A percentile compares a stretch with the other conserved stretches of the same genome.
These are phyloP conservation scores for Nemania abortiva DNA, from an alignment of 2,329 filamentous ascomycete species.

Conservation along the genomic window DNA sequence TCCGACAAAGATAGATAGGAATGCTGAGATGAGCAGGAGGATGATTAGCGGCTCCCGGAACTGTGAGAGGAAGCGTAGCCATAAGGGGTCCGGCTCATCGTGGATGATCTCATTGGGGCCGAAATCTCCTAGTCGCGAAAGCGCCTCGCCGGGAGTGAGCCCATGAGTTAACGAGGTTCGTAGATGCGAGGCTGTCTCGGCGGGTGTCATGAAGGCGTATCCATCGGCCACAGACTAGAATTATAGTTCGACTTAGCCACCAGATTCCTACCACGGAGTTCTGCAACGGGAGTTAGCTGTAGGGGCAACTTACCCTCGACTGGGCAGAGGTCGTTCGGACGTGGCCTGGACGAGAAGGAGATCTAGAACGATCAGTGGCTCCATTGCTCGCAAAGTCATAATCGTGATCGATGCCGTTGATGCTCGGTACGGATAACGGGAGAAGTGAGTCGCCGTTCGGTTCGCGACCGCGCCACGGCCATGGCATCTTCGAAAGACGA, in stretches of 20 bases:
- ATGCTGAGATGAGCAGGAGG: slow-evolving; percentile 88
- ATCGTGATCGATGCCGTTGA: slow-evolving; percentile 49
- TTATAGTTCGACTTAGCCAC: slow-evolving; percentile 15
- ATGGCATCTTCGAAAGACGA: slow-evolving; percentile 52
- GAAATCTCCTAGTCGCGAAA: slow-evolving; percentile 81
- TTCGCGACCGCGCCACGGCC: slow-evolving; percentile 54
- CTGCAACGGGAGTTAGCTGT: slow-evolving; percentile 1
- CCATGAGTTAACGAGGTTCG: slow-evolving; percentile 87
- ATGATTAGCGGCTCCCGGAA: slow-evolving; percentile 97
- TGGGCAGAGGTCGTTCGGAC: slow-evolving; percentile 66
- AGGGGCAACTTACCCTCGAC: slow-evolving; percentile 61
- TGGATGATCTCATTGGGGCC: slow-evolving; percentile 95
- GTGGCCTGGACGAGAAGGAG: slow-evolving; percentile 54
- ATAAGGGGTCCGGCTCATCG: slow-evolving; percentile 92
- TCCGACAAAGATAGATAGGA: slow-evolving; percentile 87
- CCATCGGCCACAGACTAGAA: slow-evolving; percentile 67
- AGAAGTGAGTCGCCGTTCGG: slow-evolving; percentile 53
- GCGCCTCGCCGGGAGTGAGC: slow-evolving; percentile 82
- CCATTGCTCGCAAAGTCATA: slow-evolving; percentile 46
- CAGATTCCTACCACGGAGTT: not conserved
- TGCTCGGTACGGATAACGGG: slow-evolving; percentile 52
- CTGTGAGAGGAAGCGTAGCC: slow-evolving; percentile 94
- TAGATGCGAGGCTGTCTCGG: slow-evolving; percentile 81
- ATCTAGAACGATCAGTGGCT: slow-evolving; percentile 51
- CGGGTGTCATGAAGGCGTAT: slow-evolving; percentile 76